Evolutionary conservation across 345 rosid species (phyloP), one percentile per base, ranked within the genome.

Genomic region (Gossypium herbaceum): DNA sequence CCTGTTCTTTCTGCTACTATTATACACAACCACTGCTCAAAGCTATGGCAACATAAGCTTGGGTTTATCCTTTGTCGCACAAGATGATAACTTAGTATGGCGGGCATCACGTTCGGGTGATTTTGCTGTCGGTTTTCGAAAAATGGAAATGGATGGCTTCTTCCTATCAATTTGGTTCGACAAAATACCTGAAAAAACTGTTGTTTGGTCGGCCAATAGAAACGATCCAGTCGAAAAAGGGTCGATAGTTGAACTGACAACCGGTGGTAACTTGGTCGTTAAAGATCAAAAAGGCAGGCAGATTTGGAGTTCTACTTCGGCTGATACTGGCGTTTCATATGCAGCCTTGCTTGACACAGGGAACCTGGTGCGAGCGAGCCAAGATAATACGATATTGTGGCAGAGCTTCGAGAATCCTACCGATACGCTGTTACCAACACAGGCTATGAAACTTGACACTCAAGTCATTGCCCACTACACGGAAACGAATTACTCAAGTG

Each of bases 271-370:
- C n/a, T 47, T 91, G 2, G 70, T 83, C 39, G 89, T 89, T 50
- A 76, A 15, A 16, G 77, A 87, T 27, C 82, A 73, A 34, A 50
- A n/a, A 45, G 87, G 84, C 7, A 45, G 27, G 1, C 20, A 27
- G 57, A 47, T 84, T 3, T 84, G 89, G 92, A 66, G 17, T 56
- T 68, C 82, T 27, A 8, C 25, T 17, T 25, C 24, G 9, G n/a
- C n/a, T 17, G 77, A 61, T 22, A 34, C 73, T 12, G 70, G 77
- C 12, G 84, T 78, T 61, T 34, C 88, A 39, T 73, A 78, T 63
- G 90, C 84, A 34, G 76, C 84, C 55, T 77, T 89, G 82, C 87
- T 83, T n/a, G 87, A 89, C 64, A 73, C 70, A 0, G 91, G 92
- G 25, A 89, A 91, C 75, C 82, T 91, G 22, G 88, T 79, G 45